These are phyloP conservation scores for Botrytis fragariae DNA, from an alignment of 2,329 filamentous ascomycete genomes.

Conservation along the genomic window DNA sequence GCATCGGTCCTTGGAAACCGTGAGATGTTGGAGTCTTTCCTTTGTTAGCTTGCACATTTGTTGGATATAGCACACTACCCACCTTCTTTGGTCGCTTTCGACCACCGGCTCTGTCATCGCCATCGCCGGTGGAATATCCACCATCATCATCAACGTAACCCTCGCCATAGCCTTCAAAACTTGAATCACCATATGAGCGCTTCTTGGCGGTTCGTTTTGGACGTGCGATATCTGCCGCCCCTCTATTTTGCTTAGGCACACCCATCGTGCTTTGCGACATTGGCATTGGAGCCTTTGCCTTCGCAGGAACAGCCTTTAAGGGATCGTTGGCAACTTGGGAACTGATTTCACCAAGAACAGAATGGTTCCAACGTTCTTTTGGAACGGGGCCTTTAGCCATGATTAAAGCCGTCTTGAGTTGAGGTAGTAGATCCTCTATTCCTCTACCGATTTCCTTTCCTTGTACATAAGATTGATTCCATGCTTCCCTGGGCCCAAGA, in stretches of 20 bases:
- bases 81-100: constrained; percentile 68
- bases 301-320: constrained; percentile 24
- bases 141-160: constrained; percentile 66
- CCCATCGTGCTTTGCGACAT: neutral
- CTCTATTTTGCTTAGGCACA: constrained; percentile 7
- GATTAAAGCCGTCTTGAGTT: constrained; percentile 51
- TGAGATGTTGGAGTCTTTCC: constrained; percentile 31
- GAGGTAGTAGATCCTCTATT: constrained; percentile 45
- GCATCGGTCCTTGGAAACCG: constrained; percentile 32
- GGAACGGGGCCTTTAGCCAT: constrained; percentile 58
- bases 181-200: constrained; percentile 71
- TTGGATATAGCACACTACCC: constrained; percentile 31
- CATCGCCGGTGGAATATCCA: constrained; percentile 71
- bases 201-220: constrained; percentile 69
- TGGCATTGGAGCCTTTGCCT: constrained; percentile 10
- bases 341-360: constrained; percentile 55
- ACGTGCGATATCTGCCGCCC: constrained; percentile 42
- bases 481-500: constrained; percentile 47
- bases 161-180: constrained; percentile 72
- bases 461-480: constrained; percentile 53
- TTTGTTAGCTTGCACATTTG: constrained; percentile 31
- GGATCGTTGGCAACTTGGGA: constrained; percentile 22
- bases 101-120: constrained; percentile 55
- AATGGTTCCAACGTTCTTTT: constrained; percentile 55
- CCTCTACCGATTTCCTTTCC: constrained; percentile 56